Conservation (phyloP, 345 rosid species). For the Brassica rapa region DNA sequence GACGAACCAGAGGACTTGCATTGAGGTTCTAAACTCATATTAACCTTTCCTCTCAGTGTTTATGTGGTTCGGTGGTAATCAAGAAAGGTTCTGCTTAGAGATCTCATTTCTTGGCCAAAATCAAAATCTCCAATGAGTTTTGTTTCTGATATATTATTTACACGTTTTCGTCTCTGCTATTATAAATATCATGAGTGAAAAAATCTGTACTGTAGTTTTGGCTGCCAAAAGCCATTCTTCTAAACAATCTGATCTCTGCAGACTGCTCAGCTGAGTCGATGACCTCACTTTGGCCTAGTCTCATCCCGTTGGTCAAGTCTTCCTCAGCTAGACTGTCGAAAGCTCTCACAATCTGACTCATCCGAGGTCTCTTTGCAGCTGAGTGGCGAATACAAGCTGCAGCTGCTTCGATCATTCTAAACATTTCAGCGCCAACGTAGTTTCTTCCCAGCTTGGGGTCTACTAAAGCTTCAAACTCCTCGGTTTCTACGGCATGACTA, state of each 20-base stretch:
- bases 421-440: conserved; percentile 69
- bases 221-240: conserved; percentile 88
- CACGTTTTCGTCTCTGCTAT: conserved; percentile 40
- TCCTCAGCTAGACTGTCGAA: conserved; percentile 63
- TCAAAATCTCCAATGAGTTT: conserved; percentile 9
- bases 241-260: conserved; percentile 80
- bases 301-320: conserved; percentile 90
- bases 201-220: conserved; percentile 79
- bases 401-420: conserved; percentile 83
- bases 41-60: neutral
- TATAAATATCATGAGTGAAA: conserved; percentile 45
- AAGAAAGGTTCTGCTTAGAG: neutral
- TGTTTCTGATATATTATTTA: conserved; percentile 37
- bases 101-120: conserved; percentile 18
- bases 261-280: conserved; percentile 76
- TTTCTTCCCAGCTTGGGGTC: conserved; percentile 77
- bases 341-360: conserved; percentile 95
- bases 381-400: conserved; percentile 90
- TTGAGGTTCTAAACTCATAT: neutral
- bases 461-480: conserved; percentile 57
- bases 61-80: neutral
- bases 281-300: conserved; percentile 80
- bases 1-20: conserved; percentile 2
- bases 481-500: conserved; percentile 63
- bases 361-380: conserved; percentile 85